Percentiles rank a stretch among this genome's conserved stretches.
Evolutionary conservation across 2,329 filamentous ascomycete species (phyloP).

Genomic region (Calonectria multiphialidica): DNA sequence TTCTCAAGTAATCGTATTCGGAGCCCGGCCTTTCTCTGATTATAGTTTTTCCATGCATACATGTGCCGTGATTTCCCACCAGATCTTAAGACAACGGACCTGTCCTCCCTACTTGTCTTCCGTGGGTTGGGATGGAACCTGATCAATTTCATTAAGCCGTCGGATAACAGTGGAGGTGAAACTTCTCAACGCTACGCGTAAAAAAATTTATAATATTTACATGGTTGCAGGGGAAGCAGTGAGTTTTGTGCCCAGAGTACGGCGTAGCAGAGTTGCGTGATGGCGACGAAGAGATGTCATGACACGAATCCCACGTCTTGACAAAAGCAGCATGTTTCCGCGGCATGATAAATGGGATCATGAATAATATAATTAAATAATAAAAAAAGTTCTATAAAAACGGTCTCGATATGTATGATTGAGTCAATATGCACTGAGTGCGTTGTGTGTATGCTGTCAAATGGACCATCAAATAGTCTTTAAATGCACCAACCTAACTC

Average conservation of each 20-base stretch:
- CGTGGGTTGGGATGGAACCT: background rate
- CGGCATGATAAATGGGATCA: too few relatives aligned
- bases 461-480: background rate
- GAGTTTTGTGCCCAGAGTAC: background rate
- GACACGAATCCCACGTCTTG: too few relatives aligned
- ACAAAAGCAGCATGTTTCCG: too few relatives aligned
- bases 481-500: background rate
- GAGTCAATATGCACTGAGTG: background rate
- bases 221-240: too few relatives aligned
- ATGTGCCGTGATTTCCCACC: background rate
- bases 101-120: background rate
- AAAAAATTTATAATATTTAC: background rate
- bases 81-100: background rate
- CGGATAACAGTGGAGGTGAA: conserved; percentile 4
- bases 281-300: background rate
- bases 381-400: background rate
- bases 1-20: background rate
- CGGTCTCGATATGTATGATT: background rate
- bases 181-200: background rate
- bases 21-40: background rate
- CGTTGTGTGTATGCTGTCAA: background rate
- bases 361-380: background rate
- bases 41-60: conserved; percentile 8
- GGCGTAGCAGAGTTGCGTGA: too few relatives aligned
- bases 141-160: background rate